Conservation (phyloP, 2,329 filamentous ascomycete species). For the Fusarium sp. region DNA sequence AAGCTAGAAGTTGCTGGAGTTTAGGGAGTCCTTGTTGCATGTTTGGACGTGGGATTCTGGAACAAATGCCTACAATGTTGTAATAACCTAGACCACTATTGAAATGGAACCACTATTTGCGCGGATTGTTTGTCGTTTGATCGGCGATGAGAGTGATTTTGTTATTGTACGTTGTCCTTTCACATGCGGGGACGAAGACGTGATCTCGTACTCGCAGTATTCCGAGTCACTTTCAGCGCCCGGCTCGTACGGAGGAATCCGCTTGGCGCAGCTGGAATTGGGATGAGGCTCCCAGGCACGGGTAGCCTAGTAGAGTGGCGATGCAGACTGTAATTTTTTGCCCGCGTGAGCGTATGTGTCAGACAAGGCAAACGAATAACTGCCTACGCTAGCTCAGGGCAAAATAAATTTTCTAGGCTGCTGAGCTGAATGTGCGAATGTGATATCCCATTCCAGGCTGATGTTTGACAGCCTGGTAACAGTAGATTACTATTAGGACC, state of each 20-base stretch:
- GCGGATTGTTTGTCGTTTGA: not conserved
- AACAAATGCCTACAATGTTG: slow-evolving; percentile 7
- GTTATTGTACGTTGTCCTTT: not conserved
- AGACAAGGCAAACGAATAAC: slow-evolving; percentile 24
- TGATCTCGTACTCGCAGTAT: slow-evolving; percentile 14
- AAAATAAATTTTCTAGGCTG: slow-evolving; percentile 19
- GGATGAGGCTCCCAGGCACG: slow-evolving; percentile 18
- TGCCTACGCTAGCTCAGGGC: slow-evolving; percentile 1
- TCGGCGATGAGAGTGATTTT: slow-evolving; percentile 5
- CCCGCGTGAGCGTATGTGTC: slow-evolving; percentile 12
- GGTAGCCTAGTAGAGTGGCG: slow-evolving; percentile 15
- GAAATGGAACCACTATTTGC: slow-evolving; percentile 2
- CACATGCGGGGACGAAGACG: not conserved
- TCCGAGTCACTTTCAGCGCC: slow-evolving; percentile 23
- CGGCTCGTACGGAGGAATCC: slow-evolving; percentile 32
- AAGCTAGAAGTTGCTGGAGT: slow-evolving; percentile 25
- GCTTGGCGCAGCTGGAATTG: slow-evolving; percentile 14
- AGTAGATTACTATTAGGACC: not conserved
- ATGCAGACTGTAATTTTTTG: slow-evolving; percentile 11
- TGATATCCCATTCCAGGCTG: slow-evolving; percentile 3
- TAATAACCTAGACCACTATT: slow-evolving; percentile 11
- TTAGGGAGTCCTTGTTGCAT: slow-evolving; percentile 7
- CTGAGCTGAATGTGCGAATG: slow-evolving; percentile 1
- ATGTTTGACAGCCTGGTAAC: slow-evolving; percentile 12
- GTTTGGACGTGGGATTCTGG: slow-evolving; percentile 14